Evolutionary conservation across 1,284 basidiomycete species (phyloP).

Genomic region (Heterobasidion occidentale): DNA sequence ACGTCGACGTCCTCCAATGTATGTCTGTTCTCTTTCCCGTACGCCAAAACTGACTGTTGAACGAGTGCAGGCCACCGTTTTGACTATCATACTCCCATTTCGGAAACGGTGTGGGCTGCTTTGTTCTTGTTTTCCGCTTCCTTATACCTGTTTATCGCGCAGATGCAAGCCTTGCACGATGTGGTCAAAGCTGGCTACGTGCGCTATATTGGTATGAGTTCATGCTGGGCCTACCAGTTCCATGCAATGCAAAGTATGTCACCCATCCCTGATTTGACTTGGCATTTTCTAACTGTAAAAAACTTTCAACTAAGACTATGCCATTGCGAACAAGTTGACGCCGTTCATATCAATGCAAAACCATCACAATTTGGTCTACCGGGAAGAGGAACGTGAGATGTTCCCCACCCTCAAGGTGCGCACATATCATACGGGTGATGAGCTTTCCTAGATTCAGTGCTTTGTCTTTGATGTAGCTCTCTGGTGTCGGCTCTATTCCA

Average conservation of each 20-base stretch:
- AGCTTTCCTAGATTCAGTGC: background rate
- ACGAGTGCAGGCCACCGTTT: constrained; percentile 21
- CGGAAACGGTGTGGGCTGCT: constrained; percentile 24
- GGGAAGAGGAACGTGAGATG: constrained; percentile 11
- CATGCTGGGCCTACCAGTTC: constrained; percentile 25
- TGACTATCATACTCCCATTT: constrained; percentile 25
- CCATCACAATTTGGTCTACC: constrained; percentile 6
- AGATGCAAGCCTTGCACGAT: constrained; percentile 29
- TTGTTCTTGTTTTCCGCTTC: no score
- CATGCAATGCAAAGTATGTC: constrained; percentile 28
- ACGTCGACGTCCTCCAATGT: constrained; percentile 30
- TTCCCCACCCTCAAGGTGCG: constrained; percentile 6
- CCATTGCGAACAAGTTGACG: constrained; percentile 5
- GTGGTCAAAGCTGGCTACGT: constrained; percentile 31
- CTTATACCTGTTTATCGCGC: background rate
- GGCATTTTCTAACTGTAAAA: constrained; percentile 21
- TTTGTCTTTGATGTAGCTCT: background rate
- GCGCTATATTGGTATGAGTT: constrained; percentile 32
- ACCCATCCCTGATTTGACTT: constrained; percentile 15
- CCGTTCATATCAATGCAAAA: constrained; percentile 10
- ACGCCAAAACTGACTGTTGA: background rate
- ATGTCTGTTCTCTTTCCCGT: background rate
- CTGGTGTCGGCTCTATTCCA: constrained; percentile 2
- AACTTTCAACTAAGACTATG: constrained; percentile 2
- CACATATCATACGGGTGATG: background rate